phyloP scores from a whole-genome alignment of 257 asterid genomes.

The Salvia miltiorrhiza region DNA sequence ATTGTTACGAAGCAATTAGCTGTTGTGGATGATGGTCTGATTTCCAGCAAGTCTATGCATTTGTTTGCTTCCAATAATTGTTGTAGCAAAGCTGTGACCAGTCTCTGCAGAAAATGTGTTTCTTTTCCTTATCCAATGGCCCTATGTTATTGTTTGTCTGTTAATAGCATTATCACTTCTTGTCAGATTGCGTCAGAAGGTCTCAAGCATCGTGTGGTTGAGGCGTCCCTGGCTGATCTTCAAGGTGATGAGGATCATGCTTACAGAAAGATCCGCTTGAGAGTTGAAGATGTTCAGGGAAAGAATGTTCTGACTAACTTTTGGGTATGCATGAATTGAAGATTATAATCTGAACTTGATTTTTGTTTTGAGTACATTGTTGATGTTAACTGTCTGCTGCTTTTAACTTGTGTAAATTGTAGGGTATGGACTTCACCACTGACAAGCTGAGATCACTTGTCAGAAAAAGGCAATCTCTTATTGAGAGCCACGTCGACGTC shows the following conservation, averaged over 20 bases:
- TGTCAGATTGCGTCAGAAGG: constrained; percentile 90
- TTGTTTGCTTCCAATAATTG: too few relatives aligned
- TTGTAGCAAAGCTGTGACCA: not conserved
- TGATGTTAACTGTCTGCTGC: not conserved
- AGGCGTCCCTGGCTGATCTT: constrained; percentile 82
- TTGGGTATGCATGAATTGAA: constrained; percentile 40
- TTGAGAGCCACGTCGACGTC: constrained; percentile 71
- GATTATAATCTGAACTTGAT: not conserved
- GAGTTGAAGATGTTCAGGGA: constrained; percentile 87
- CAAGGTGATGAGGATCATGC: too few relatives aligned
- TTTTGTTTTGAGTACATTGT: not conserved
- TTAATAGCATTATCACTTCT: not conserved
- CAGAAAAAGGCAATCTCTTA: constrained; percentile 56
- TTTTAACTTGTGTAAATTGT: not conserved
- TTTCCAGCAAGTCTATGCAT: too few relatives aligned
- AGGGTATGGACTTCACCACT: too few relatives aligned
- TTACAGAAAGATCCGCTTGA: too few relatives aligned
- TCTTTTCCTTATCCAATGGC: not conserved
- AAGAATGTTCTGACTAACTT: constrained; percentile 78
- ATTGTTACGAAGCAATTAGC: too few relatives aligned
- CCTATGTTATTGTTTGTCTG: not conserved
- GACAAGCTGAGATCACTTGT: constrained; percentile 67
- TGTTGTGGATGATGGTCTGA: too few relatives aligned
- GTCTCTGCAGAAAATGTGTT: too few relatives aligned
- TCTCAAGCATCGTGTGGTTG: constrained; percentile 84